Base-by-base conservation (phyloP, 495 filamentous ascomycete genomes). In the Aspergillus nanangensis region DNA sequence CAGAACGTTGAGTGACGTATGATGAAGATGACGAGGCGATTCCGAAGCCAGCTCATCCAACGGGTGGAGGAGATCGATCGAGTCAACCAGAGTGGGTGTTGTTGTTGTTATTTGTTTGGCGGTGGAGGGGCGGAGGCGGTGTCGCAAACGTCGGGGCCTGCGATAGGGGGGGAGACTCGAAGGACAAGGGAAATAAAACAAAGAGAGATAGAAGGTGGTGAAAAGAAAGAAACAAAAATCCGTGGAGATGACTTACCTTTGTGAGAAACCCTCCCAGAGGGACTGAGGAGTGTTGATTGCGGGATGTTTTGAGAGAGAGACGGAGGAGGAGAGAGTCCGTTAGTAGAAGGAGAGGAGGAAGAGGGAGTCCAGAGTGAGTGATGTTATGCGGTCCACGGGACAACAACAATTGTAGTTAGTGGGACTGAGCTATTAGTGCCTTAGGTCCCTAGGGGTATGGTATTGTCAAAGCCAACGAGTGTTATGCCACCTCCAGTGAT, bases 121-220 rank as follows among this genome's bases (percentile, higher is more conserved):
- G 47, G 48, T 47, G 51, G 63, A 68, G 63, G 59, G 57, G 50
- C 60, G 63, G 66, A 66, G 65, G 67, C 65, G 65, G 67, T 70
- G 65, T 67, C 65, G 63, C 58, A 67, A 60, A 47, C 51, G 51
- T 42, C 50, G 49, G 55, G 48, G 48, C 40, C 54, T 55, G 57
- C 53, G 52, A 52, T 41, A 45, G 42, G 22, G 43, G 37, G 22
- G 18, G n/a, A 20, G 37, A 39, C 19, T 13, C 39, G 36, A 33
- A 37, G 13, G n/a, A 21, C 15, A 35, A 38, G 29, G 41, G 49
- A 51, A 33, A 34, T 32, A 15, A 18, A 25, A 34, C 18, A 44
- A 45, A 38, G 25, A 44, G 9, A 20, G 38, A n/a, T 19, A 41
- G 47, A 33, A 20, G 40, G 41, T 18, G 44, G 27, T 45, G 43